phyloP scores from a whole-genome alignment of 768 basidiomycete genomes.

The Lepiota brunneoincarnata region DNA sequence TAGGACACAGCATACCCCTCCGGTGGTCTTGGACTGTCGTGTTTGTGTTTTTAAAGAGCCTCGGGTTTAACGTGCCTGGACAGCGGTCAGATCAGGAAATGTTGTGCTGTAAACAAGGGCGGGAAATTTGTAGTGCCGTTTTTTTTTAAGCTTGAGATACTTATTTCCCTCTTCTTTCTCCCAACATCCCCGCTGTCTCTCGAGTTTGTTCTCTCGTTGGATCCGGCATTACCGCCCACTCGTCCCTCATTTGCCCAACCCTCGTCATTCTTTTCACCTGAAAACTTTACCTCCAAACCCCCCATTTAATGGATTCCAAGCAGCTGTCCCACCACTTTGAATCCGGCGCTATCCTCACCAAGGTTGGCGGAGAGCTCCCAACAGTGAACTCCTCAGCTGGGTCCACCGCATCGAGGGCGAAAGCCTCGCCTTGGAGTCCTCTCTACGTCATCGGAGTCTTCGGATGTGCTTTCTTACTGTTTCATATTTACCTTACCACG shows the following conservation, averaged over 20 bases:
- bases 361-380: neutral
- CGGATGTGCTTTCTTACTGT: conserved; percentile 9
- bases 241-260: conserved; percentile 7
- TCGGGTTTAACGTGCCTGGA: neutral
- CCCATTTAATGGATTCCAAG: conserved; percentile 2
- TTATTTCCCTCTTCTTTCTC: neutral
- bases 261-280: conserved; percentile 6
- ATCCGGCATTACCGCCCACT: neutral
- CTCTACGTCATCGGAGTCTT: conserved; percentile 6
- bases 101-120: neutral
- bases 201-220: neutral
- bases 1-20: too few relatives aligned
- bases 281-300: neutral
- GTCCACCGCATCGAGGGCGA: neutral
- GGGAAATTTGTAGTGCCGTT: conserved; percentile 3
- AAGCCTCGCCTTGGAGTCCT: neutral
- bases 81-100: neutral
- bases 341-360: neutral
- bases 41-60: too few relatives aligned
- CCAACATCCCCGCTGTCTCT: neutral
- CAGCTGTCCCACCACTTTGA: neutral
- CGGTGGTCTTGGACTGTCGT: too few relatives aligned
- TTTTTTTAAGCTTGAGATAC: neutral
- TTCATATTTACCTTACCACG: conserved; percentile 6
- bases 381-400: neutral